Base-by-base conservation (phyloP, 192 early-diverging fungal genomes). In the Dimargaris xerosporica region DNA sequence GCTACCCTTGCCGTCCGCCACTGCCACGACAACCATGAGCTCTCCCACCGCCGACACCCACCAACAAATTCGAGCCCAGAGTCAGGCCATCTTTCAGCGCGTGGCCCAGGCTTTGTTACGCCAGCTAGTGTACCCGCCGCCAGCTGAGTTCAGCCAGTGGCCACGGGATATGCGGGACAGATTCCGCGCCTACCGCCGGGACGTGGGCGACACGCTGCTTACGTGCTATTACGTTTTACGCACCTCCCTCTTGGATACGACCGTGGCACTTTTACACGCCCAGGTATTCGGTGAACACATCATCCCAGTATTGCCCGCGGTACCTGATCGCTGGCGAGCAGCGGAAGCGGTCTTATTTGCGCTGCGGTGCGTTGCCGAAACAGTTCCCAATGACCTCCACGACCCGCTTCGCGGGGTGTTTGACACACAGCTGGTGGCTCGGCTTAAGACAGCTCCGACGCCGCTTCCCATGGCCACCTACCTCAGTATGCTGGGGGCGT, bases 131-230 rank as follows among this genome's bases (percentile, higher is more conserved):
- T 81, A 73, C 42, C 87, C 87, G 5, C 47, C 70, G 0, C 71
- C 79, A 5, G 63, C 58, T 5, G 71, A 73, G 47, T 89, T 78
- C 78, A 29, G 63, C 19, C 68, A 71, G 15, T 86, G 82, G 65
- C 67, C 76, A 44, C 75, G 78, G 58, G 83, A 82, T 63, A 64
- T 62, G 64, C 64, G 76, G 34, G 84, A 86, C 46, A 73, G 72
- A 50, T 87, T 86, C 63, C 50, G 62, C 23, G 73, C 70, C 39
- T 86, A 81, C 63, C 78, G 85, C 29, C 79, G 85, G 34, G 85
- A 89, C 66, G 73, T 83, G n/a, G 84, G 82, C 10, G 87, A 89
- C 54, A 82, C 84, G 6, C 73, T 89, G 44, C 75, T 85, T 41
- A 83, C 78, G 62, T 69, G 78, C 6, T 89, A 87, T 66, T 81